phyloP scores from a whole-genome alignment of 192 early-diverging fungal genomes.

The Podila epicladia region DNA sequence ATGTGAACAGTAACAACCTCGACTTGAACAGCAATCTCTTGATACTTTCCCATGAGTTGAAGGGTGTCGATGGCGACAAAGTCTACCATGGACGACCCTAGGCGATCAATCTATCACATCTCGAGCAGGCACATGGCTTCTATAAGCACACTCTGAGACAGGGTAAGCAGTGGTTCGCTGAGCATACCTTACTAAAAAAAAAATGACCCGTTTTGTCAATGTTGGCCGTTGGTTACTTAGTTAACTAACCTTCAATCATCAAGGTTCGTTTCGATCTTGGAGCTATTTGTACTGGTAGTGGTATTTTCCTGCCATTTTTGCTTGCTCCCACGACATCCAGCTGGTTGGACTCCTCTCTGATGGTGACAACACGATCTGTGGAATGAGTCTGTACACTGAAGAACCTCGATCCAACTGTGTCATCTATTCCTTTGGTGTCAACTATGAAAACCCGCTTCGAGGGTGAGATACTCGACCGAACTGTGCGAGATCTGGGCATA shows the following conservation, averaged over 20 bases:
- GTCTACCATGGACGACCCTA: conserved; percentile 14
- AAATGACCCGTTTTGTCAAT: too few relatives aligned
- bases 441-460: conserved; percentile 40
- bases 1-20: neutral
- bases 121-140: conserved; percentile 19
- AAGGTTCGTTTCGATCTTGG: conserved; percentile 19
- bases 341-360: conserved; percentile 43
- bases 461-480: conserved; percentile 39
- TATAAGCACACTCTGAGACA: conserved; percentile 18
- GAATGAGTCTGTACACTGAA: conserved; percentile 35
- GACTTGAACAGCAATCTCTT: neutral
- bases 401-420: conserved; percentile 32
- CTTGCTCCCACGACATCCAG: conserved; percentile 37
- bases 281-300: conserved; percentile 21
- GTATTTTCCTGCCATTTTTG: conserved; percentile 47
- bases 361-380: conserved; percentile 39
- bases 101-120: conserved; percentile 5
- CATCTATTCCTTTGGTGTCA: conserved; percentile 45
- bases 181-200: conserved; percentile 1
- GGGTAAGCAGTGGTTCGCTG: neutral
- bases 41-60: neutral
- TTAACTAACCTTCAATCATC: neutral
- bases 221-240: too few relatives aligned
- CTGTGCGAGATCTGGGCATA: conserved; percentile 43
- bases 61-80: too few relatives aligned